Evolutionary conservation across 345 rosid species (phyloP), one percentile per base, ranked within the genome.

Genomic region (Boechera stricta): DNA sequence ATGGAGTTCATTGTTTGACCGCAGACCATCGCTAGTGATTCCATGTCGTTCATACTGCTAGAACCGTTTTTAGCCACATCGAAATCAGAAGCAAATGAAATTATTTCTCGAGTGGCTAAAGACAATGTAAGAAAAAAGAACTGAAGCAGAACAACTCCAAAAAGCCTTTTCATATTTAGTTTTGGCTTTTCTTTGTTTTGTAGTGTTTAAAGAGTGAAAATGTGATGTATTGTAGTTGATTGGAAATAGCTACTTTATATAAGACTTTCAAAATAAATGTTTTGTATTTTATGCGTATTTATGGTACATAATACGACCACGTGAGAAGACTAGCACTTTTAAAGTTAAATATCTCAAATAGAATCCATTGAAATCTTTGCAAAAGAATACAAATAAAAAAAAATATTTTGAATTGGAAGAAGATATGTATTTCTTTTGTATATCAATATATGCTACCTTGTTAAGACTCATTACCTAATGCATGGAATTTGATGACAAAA

Each of bases 121-220:
- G 66, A 35, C 13, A 62, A 16, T 8, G 71, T 54, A 28, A 64
- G 2, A 16, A 64, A 55, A 36, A 64, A 11, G 4, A 70, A 63
- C 1, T 45, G 71, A 71, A 71, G 16, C 52, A 77, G 3, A 5
- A 53, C 44, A 54, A 55, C 35, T 35, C 76, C 72, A 47, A 45
- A 32, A 1, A 64, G 4, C 5, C 5, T 2, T 5, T 71, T 77
- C 80, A 77, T 77, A 3, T 28, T 36, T 53, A 1, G 12, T 35
- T 26, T 3, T 5, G 0, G 5, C 7, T 52, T 49, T 0, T 24
- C 7, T 67, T 29, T 39, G 33, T 59, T 64, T 8, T 38, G 3
- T 36, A 2, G 1, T 67, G 3, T 61, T 28, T 28, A 75, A 26
- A 60, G 4, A 28, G 2, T 61, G 7, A 76, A 52, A 35, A 15